These are phyloP conservation scores for Luzula sylvatica DNA, from an alignment of 176 grass and related monocot species.

Conservation along the genomic window DNA sequence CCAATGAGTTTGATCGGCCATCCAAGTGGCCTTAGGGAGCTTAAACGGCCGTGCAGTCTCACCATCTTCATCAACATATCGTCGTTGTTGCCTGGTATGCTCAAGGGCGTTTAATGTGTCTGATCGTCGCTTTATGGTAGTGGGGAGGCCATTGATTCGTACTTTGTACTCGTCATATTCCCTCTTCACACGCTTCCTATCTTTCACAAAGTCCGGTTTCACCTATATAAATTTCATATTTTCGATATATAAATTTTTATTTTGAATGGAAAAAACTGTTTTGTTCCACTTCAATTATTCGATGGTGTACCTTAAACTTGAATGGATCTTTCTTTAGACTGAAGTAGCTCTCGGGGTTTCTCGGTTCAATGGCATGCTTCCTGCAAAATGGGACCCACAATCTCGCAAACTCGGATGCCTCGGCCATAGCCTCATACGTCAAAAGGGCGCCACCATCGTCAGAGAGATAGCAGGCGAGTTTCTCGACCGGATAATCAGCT, in stretches of 20 bases:
- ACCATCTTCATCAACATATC: conserved; percentile 18
- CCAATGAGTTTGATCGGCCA: conserved; percentile 68
- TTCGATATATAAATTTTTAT: too few relatives aligned
- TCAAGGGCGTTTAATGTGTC: conserved; percentile 49
- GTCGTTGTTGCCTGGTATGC: conserved; percentile 24
- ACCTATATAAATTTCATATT: conserved; percentile 11
- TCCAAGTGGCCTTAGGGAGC: conserved; percentile 47
- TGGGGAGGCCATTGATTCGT: conserved; percentile 32
- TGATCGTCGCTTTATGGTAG: conserved; percentile 47
- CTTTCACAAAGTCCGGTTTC: conserved; percentile 73
- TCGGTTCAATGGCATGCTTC: conserved; percentile 78
- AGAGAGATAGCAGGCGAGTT: conserved; percentile 75
- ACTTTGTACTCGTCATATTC: conserved; percentile 95
- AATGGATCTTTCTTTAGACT: conserved; percentile 77
- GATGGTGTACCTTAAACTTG: conserved; percentile 43
- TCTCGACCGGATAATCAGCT: conserved; percentile 73
- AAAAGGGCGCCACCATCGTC: conserved; percentile 76
- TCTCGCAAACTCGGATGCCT: conserved; percentile 65
- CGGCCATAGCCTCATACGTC: conserved; percentile 72
- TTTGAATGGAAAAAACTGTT: too few relatives aligned
- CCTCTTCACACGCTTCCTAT: conserved; percentile 60
- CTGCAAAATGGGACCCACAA: conserved; percentile 85
- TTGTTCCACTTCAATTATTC: too few relatives aligned
- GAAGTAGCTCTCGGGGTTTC: conserved; percentile 76
- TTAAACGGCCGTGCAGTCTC: conserved; percentile 22